Evolutionary conservation across 345 rosid species (phyloP), one percentile per base, ranked within the genome.

Genomic region (Eucalyptus curtisii): DNA sequence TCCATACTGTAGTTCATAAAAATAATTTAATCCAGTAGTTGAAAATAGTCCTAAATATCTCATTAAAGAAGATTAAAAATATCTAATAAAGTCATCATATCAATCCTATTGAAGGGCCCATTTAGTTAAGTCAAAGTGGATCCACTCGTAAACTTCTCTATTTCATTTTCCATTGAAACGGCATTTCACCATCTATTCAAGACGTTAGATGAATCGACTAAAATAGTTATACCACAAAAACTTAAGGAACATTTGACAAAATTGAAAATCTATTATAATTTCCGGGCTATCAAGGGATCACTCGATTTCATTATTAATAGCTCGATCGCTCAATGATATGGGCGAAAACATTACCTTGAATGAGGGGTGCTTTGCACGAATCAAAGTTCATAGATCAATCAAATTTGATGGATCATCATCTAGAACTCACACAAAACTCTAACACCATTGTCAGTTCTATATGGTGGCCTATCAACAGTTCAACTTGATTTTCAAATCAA

Each of bases 121-220:
- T 57, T 57, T 57, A 57, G 13, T 24, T 24, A 57, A 57, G 6
- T 10, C 64, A 52, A 19, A 3, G 24, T 52, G 1, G 55, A 52
- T 52, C 24, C 10, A 1, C 10, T 1, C 3, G 0, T 3, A 52
- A 19, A 19, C 4, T 19, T 52, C 24, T 52, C 24, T 52, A 3
- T 52, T 52, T 52, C 55, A 52, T 52, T 19, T 52, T 52, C 24
- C 55, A 52, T 19, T 19, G 24, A 7, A 19, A 52, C 10, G 2
- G 0, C 55, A 9, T 19, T 52, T 4, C 55, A 52, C 24, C 4
- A 0, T 52, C 0, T 0, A 1, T 0, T 52, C 9, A 52, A 52
- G 55, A 17, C 0, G 2, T 52, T 9, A 17, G 0, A 52, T 52
- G 4, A 52, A 0, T 52, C 0, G 2, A 52, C 55, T 52, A 52